Conservation (phyloP, 257 asterid species). For the Catharanthus roseus region DNA sequence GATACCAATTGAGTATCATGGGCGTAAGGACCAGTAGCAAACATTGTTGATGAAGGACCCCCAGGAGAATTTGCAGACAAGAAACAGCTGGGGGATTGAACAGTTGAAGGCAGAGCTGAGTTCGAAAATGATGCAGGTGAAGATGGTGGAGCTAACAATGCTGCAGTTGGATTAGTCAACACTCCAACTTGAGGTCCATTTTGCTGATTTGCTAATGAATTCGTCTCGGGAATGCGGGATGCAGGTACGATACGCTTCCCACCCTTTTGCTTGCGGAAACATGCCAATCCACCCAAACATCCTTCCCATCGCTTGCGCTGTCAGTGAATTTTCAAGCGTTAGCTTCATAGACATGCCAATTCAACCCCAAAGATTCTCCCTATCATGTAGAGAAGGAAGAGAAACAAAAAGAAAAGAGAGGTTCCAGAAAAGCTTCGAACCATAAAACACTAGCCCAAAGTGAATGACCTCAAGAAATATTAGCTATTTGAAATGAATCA, state of each 20-base stretch:
- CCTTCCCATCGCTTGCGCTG: conserved; percentile 88
- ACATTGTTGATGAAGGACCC: conserved; percentile 66
- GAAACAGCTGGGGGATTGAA: conserved; percentile 73
- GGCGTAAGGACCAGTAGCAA: conserved; percentile 79
- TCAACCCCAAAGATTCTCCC: background rate
- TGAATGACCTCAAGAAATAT: background rate
- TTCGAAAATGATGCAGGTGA: conserved; percentile 77
- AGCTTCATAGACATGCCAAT: conserved; percentile 6
- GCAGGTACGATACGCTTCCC: conserved; percentile 78
- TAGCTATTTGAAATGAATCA: background rate
- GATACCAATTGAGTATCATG: conserved; percentile 79
- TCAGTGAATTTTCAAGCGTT: conserved; percentile 22
- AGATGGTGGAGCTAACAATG: conserved; percentile 73
- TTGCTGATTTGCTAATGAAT: conserved; percentile 44
- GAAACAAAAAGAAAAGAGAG: background rate
- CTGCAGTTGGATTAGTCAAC: conserved; percentile 56
- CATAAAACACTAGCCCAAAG: background rate
- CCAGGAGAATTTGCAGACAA: conserved; percentile 72
- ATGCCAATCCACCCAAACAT: conserved; percentile 68
- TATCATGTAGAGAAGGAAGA: background rate
- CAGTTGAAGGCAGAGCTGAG: conserved; percentile 76
- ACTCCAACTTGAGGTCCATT: conserved; percentile 62
- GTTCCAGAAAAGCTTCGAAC: background rate
- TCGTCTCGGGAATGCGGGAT: conserved; percentile 62
- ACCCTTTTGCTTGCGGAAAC: conserved; percentile 75